Conservation (phyloP, 1,284 basidiomycete genomes). For the Malassezia sp. region DNA sequence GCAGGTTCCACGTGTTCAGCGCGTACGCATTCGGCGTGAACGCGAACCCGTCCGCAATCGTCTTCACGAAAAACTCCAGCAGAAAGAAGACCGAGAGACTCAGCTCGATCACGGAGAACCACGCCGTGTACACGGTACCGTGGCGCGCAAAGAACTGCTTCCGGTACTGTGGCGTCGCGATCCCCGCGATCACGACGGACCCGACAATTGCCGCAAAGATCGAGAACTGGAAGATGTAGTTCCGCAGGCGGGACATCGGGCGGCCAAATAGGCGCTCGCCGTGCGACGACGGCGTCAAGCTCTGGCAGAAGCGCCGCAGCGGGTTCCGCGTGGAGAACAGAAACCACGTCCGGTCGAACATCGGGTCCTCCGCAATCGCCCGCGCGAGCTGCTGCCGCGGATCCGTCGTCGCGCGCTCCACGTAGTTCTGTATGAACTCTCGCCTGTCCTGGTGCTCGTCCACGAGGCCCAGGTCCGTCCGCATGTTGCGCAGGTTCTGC, state of each 20-base stretch:
- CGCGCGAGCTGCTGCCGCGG: slow-evolving; percentile 69
- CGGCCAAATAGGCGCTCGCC: slow-evolving; percentile 60
- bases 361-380: slow-evolving; percentile 77
- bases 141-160: slow-evolving; percentile 59
- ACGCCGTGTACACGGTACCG: slow-evolving; percentile 59
- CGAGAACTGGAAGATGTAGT: slow-evolving; percentile 63
- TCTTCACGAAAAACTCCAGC: slow-evolving; percentile 76
- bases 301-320: slow-evolving; percentile 69
- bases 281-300: slow-evolving; percentile 66
- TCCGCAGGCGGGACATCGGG: slow-evolving; percentile 49
- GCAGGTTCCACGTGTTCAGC: slow-evolving; percentile 77
- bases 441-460: slow-evolving; percentile 17
- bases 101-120: slow-evolving; percentile 78
- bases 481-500: slow-evolving; percentile 53
- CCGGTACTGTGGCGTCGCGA: slow-evolving; percentile 78
- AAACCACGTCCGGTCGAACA: slow-evolving; percentile 84
- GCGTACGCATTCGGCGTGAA: slow-evolving; percentile 92
- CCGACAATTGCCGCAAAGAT: slow-evolving; percentile 69
- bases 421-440: slow-evolving; percentile 23
- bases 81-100: slow-evolving; percentile 66
- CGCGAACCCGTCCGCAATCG: slow-evolving; percentile 72
- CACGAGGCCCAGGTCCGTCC: slow-evolving; percentile 34
- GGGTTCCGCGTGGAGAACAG: slow-evolving; percentile 70
- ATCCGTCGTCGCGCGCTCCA: slow-evolving; percentile 53
- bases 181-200: slow-evolving; percentile 69